Evolutionary conservation across 257 asterid genomes (phyloP).

Genomic region (Ophiorrhiza pumila): DNA sequence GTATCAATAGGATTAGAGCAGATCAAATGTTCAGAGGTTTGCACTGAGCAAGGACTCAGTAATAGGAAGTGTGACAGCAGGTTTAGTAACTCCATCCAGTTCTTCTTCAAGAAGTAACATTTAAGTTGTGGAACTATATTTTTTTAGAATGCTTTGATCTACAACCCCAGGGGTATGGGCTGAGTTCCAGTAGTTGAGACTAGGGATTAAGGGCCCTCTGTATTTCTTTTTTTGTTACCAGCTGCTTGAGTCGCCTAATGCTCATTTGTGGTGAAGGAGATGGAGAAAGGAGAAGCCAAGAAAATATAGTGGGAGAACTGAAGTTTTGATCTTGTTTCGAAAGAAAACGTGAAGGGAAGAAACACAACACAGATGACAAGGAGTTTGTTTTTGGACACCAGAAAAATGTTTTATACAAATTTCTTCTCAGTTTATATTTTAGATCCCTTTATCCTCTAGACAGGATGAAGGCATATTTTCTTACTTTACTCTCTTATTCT

Average conservation of each 20-base stretch:
- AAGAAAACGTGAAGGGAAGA: not conserved
- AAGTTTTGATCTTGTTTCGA: not conserved
- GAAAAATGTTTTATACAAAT: not conserved
- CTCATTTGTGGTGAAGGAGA: not conserved
- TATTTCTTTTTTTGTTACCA: not conserved
- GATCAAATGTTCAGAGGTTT: not conserved
- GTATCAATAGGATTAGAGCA: not conserved
- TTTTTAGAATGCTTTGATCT: not conserved
- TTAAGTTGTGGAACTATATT: not conserved
- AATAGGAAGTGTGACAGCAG: not conserved
- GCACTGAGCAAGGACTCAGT: not conserved
- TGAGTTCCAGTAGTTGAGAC: not conserved
- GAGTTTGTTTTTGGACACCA: not conserved
- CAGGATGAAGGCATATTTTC: not conserved
- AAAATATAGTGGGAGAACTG: not conserved
- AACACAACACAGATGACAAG: not conserved
- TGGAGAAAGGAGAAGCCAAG: not conserved
- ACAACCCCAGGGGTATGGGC: not conserved
- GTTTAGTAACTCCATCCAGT: not conserved
- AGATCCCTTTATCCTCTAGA: not conserved
- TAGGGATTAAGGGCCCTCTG: not conserved
- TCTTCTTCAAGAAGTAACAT: not conserved
- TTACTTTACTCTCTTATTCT: not conserved
- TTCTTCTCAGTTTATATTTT: not conserved
- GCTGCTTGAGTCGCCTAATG: not conserved